A percentile compares a stretch with the other conserved stretches of the same genome.
Conservation (phyloP, 2,329 filamentous ascomycete species). For the Curvularia verruculosa region DNA sequence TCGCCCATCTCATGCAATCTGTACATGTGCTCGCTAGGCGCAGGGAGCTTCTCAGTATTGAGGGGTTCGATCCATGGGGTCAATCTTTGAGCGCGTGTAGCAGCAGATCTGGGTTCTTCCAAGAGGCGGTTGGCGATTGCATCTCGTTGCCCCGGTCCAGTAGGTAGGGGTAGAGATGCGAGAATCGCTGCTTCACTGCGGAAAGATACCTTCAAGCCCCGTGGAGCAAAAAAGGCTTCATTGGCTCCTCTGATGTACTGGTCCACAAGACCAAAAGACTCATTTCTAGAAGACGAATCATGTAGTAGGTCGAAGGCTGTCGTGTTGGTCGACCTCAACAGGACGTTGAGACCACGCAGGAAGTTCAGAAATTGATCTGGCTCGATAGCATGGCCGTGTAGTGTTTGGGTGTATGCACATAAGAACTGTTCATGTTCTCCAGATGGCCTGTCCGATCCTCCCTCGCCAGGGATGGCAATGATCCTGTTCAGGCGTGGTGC, state of each 20-base stretch:
- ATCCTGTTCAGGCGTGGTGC: slow-evolving; percentile 31
- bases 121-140: slow-evolving; percentile 27
- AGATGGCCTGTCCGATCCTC: neutral
- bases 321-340: slow-evolving; percentile 26
- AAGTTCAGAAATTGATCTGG: slow-evolving; percentile 42
- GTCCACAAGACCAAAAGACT: slow-evolving; percentile 18
- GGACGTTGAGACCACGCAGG: slow-evolving; percentile 41
- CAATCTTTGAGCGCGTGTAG: slow-evolving; percentile 32
- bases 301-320: slow-evolving; percentile 16
- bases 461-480: slow-evolving; percentile 37
- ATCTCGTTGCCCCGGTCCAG: slow-evolving; percentile 29
- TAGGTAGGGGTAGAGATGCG: slow-evolving; percentile 26
- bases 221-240: slow-evolving; percentile 42
- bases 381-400: slow-evolving; percentile 38
- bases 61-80: slow-evolving; percentile 42
- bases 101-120: slow-evolving; percentile 18
- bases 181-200: slow-evolving; percentile 33
- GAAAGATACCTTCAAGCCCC: slow-evolving; percentile 37
- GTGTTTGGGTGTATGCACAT: slow-evolving; percentile 38
- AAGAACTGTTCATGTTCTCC: slow-evolving; percentile 32
- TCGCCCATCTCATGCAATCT: slow-evolving; percentile 28
- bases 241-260: slow-evolving; percentile 40
- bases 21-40: slow-evolving; percentile 19
- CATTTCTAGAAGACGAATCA: neutral
- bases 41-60: slow-evolving; percentile 27